Conservation (phyloP, 2,329 filamentous ascomycete genomes). For the Chrysosporium keratinophilum region DNA sequence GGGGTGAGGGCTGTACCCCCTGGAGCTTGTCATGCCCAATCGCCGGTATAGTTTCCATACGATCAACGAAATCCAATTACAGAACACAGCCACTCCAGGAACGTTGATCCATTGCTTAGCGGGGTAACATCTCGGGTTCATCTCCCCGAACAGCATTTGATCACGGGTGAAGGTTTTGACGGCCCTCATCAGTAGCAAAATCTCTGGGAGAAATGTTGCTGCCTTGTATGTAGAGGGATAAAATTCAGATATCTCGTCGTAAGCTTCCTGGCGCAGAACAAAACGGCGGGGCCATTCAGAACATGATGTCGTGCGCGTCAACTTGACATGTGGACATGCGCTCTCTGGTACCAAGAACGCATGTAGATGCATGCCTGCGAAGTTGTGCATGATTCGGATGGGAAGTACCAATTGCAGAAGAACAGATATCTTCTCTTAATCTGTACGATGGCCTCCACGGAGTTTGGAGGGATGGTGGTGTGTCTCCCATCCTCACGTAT, state of each 20-base stretch:
- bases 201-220: conserved; percentile 22
- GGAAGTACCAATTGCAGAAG: too few relatives aligned
- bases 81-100: background rate
- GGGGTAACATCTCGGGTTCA: background rate
- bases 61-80: background rate
- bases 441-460: too few relatives aligned
- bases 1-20: background rate
- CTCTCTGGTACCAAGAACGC: background rate
- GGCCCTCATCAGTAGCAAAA: conserved; percentile 18
- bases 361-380: background rate
- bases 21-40: background rate
- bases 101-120: background rate
- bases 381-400: too few relatives aligned
- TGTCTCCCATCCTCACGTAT: too few relatives aligned
- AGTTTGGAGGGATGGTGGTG: too few relatives aligned
- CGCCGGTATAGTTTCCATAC: background rate
- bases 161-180: background rate
- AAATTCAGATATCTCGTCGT: background rate
- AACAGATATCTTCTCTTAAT: too few relatives aligned
- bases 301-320: background rate
- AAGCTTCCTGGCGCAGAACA: conserved; percentile 1
- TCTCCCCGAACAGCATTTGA: too few relatives aligned
- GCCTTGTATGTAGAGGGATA: background rate
- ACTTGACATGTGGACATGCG: background rate
- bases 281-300: background rate